Evolutionary conservation across 2,329 filamentous ascomycete species (phyloP), one percentile per base, ranked within the genome.

Genomic region (Aspergillus floridensis): DNA sequence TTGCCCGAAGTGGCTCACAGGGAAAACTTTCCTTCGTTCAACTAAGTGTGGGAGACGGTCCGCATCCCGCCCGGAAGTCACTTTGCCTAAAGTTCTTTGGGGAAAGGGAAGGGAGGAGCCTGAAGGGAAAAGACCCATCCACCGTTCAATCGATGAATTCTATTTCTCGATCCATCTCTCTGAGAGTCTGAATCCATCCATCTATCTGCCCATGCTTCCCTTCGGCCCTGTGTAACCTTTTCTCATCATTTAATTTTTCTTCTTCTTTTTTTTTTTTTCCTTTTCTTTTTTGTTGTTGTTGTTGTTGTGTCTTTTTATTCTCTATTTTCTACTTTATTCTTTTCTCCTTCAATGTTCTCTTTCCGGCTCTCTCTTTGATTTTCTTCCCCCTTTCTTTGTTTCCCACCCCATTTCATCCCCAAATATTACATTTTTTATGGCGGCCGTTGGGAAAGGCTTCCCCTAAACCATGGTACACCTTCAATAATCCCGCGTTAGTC

Each of bases 51-150:
- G 64, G 58, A 60, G 63, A 59, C 64, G 65, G 65, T 60, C 65
- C 65, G 65, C 60, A 57, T 66, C 65, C 65, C 64, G 64, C 65
- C 65, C 64, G 65, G 53, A 65, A 66, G 60, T 67, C 63, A 65
- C 59, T 62, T 59, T 58, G 53, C 22, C 49, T 19, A n/a, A 31
- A 44, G 21, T 38, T 55, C n/a, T 22, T 50, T 51, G 55, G 32
- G 53, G 53, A 48, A 41, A n/a, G 38, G 16, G 16, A n/a, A 14
- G 38, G 16, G 16, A n/a, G 38, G 38, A 41, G 38, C 26, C 26
- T 8, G 16, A 6, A 16, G 38, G 16, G 16, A 44, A 6, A 44
- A 44, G 38, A 12, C 38, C 38, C 38, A 44, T 44, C 38, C 38
- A 44, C 38, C n/a, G 38, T 44, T 19, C 16, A 19, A 44, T 44